These are phyloP conservation scores for Amanita pseudoporphyria DNA, from an alignment of 768 basidiomycete species.

Conservation along the genomic window DNA sequence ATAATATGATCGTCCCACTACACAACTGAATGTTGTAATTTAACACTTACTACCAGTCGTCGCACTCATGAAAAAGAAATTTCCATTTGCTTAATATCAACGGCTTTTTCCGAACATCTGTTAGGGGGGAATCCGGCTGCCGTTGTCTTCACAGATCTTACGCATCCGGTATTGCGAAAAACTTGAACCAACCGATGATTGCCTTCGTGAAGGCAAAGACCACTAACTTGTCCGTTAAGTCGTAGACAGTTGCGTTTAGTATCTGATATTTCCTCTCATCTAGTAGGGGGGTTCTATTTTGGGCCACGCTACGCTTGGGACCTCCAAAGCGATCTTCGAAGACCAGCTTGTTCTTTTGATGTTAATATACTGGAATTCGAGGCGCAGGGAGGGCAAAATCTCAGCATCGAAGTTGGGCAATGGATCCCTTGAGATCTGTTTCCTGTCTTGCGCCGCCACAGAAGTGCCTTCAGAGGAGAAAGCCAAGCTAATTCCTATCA, in stretches of 20 bases:
- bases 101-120: slow-evolving; percentile 33
- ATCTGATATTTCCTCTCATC: slow-evolving; percentile 29
- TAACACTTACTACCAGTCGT: too few relatives aligned
- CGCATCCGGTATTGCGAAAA: slow-evolving; percentile 25
- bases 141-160: slow-evolving; percentile 26
- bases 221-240: neutral
- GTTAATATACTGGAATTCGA: slow-evolving; percentile 25
- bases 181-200: slow-evolving; percentile 37
- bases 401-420: slow-evolving; percentile 23
- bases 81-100: slow-evolving; percentile 29
- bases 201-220: slow-evolving; percentile 21
- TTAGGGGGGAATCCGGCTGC: slow-evolving; percentile 40
- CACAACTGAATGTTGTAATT: too few relatives aligned
- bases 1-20: too few relatives aligned
- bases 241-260: slow-evolving; percentile 17
- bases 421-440: slow-evolving; percentile 28
- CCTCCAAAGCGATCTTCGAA: slow-evolving; percentile 21
- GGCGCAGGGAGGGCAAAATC: slow-evolving; percentile 13
- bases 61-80: slow-evolving; percentile 10
- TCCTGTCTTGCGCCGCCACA: slow-evolving; percentile 20
- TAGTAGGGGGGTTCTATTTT: slow-evolving; percentile 23
- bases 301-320: slow-evolving; percentile 35
- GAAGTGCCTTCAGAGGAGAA: slow-evolving; percentile 21
- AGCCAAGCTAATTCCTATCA: slow-evolving; percentile 17
- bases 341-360: slow-evolving; percentile 15